phyloP scores from a whole-genome alignment of 2,329 filamentous ascomycete species.

The Lachnellula cervina region DNA sequence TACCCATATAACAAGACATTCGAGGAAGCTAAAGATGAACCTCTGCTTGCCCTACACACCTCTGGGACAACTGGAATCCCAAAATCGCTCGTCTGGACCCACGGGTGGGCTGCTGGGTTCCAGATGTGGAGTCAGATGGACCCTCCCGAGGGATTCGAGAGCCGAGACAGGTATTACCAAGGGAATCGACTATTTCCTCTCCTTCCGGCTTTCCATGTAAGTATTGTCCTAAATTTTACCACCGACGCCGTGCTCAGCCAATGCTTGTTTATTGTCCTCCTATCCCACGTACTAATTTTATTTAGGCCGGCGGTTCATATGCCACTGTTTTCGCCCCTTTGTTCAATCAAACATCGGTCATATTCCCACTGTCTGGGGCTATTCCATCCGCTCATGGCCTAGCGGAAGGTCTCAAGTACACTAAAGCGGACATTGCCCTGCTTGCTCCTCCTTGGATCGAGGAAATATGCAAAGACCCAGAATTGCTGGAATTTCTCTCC shows the following conservation, averaged over 20 bases:
- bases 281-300: not conserved
- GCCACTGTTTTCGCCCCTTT: not conserved
- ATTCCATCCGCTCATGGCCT: constrained; percentile 1
- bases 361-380: not conserved
- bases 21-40: constrained; percentile 33
- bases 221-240: not conserved
- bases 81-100: constrained; percentile 36
- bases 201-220: constrained; percentile 5
- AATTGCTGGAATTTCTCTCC: not conserved
- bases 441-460: not conserved
- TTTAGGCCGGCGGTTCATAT: not conserved
- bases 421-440: not conserved
- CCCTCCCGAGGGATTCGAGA: constrained; percentile 29
- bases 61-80: constrained; percentile 40
- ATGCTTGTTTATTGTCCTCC: not conserved
- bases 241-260: not conserved
- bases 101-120: constrained; percentile 25
- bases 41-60: constrained; percentile 38
- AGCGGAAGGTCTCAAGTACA: constrained; percentile 1
- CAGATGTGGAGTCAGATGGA: constrained; percentile 29
- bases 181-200: not conserved
- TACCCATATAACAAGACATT: constrained; percentile 33
- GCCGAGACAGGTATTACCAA: not conserved
- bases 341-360: not conserved
- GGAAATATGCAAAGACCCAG: constrained; percentile 1